A percentile compares a stretch with the other conserved stretches of the same genome.
phyloP scores from a whole-genome alignment of 2,329 filamentous ascomycete genomes.

The Ophioceras dolichostomum region DNA sequence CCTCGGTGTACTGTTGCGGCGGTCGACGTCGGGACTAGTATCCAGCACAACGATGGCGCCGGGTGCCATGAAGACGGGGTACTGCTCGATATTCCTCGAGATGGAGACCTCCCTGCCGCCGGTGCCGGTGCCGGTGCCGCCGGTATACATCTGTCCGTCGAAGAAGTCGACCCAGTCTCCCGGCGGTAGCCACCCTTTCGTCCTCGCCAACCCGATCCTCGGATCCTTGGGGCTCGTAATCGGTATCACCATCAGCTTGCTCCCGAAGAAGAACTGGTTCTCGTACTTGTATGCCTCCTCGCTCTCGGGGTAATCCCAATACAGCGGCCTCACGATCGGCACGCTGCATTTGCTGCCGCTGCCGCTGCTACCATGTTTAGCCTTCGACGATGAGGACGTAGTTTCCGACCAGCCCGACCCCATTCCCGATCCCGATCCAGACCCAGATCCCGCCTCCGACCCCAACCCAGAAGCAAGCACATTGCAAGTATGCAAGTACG shows the following conservation, averaged over 20 bases:
- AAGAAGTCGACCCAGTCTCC: conserved; percentile 45
- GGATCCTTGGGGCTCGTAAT: conserved; percentile 37
- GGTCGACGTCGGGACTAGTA: conserved; percentile 17
- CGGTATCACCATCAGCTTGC: conserved; percentile 41
- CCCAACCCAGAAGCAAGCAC: conserved; percentile 26
- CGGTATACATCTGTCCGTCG: conserved; percentile 43
- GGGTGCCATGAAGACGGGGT: conserved; percentile 41
- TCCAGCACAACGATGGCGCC: conserved; percentile 49
- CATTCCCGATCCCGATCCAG: no score
- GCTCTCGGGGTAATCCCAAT: conserved; percentile 42
- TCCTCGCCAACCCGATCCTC: conserved; percentile 30
- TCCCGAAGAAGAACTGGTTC: conserved; percentile 49
- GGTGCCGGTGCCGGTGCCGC: no score
- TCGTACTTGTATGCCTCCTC: conserved; percentile 42
- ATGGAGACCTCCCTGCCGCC: conserved; percentile 39
- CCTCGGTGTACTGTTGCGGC: conserved; percentile 33
- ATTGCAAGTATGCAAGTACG: conserved; percentile 49
- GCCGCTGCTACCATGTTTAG: no score
- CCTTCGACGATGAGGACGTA: no score
- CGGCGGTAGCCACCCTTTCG: conserved; percentile 44
- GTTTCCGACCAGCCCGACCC: no score
- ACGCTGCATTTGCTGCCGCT: no score
- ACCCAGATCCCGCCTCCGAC: no score
- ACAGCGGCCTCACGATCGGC: conserved; percentile 48
- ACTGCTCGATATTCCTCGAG: conserved; percentile 32